These are phyloP conservation scores for Hypoxylon lienhwacheense DNA, from an alignment of 495 filamentous ascomycete genomes.

Conservation along the genomic window DNA sequence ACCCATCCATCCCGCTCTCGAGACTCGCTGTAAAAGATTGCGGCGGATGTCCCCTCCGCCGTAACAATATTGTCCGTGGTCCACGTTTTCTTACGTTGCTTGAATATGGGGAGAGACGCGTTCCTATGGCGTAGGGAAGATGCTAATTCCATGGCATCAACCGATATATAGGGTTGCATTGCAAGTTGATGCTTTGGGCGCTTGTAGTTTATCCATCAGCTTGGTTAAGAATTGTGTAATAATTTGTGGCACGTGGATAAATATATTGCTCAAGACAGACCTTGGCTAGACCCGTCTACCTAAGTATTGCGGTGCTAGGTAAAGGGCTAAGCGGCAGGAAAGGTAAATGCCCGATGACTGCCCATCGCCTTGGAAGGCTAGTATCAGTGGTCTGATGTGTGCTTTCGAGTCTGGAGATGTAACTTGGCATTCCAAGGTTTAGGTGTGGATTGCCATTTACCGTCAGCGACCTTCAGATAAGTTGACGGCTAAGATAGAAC, in stretches of 20 bases:
- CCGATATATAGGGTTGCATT: no score
- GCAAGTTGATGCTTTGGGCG: no score
- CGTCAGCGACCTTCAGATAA: slow-evolving; percentile 15
- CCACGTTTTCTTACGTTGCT: no score
- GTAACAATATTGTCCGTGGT: no score
- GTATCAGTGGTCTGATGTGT: slow-evolving; percentile 8
- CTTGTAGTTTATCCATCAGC: neutral
- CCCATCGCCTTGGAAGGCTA: neutral
- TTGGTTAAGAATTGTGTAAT: neutral
- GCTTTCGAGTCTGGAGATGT: slow-evolving; percentile 5
- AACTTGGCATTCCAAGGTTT: slow-evolving; percentile 12
- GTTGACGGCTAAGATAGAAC: slow-evolving; percentile 23
- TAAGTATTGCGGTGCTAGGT: no score
- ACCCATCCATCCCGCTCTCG: no score
- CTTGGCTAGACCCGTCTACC: no score
- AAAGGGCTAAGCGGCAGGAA: neutral
- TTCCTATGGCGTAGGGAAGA: no score
- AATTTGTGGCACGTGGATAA: neutral
- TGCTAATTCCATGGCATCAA: no score
- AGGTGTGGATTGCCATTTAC: slow-evolving; percentile 22
- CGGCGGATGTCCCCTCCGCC: no score
- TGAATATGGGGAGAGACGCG: no score
- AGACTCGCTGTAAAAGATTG: no score
- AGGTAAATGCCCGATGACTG: slow-evolving; percentile 14
- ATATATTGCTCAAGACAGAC: neutral